Conservation (phyloP, 2,329 filamentous ascomycete genomes). For the Bimuria novae-zelandiae region DNA sequence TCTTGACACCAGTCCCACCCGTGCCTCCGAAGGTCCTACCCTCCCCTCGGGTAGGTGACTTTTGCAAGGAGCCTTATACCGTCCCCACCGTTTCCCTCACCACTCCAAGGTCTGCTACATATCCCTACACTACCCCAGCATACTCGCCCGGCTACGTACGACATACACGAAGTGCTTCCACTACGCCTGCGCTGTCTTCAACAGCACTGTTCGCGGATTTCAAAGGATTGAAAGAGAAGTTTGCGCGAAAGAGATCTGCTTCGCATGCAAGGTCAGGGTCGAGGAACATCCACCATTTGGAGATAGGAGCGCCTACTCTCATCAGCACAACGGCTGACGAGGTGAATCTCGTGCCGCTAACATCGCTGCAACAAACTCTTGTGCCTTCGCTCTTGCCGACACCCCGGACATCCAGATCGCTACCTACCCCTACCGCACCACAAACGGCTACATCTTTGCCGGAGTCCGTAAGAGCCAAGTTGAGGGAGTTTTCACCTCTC, state of each 20-base stretch:
- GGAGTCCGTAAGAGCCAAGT: slow-evolving; percentile 13
- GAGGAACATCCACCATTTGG: slow-evolving; percentile 30
- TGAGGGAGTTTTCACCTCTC: slow-evolving; percentile 36
- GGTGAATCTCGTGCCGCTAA: slow-evolving; percentile 31
- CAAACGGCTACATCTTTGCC: slow-evolving; percentile 16
- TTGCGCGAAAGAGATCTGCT: slow-evolving; percentile 33
- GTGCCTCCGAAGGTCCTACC: slow-evolving; percentile 53
- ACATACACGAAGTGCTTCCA: slow-evolving; percentile 38
- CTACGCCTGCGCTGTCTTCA: slow-evolving; percentile 33
- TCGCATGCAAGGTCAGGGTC: slow-evolving; percentile 26
- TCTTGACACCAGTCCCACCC: slow-evolving; percentile 67
- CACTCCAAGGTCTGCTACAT: slow-evolving; percentile 35
- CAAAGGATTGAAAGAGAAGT: slow-evolving; percentile 37
- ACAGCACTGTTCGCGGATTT: slow-evolving; percentile 38
- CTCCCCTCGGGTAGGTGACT: slow-evolving; percentile 23
- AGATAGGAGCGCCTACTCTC: slow-evolving; percentile 40
- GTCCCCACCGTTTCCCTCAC: slow-evolving; percentile 26
- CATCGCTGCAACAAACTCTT: slow-evolving; percentile 37
- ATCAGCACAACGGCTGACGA: slow-evolving; percentile 40
- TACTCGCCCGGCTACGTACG: slow-evolving; percentile 29
- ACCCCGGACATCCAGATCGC: slow-evolving; percentile 1
- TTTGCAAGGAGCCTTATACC: slow-evolving; percentile 23
- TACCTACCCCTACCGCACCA: background rate
- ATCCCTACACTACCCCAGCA: slow-evolving; percentile 27
- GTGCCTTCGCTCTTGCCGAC: slow-evolving; percentile 19